Base-by-base conservation (phyloP, 352 stramenopile species). In the Pythium myriotylum region DNA sequence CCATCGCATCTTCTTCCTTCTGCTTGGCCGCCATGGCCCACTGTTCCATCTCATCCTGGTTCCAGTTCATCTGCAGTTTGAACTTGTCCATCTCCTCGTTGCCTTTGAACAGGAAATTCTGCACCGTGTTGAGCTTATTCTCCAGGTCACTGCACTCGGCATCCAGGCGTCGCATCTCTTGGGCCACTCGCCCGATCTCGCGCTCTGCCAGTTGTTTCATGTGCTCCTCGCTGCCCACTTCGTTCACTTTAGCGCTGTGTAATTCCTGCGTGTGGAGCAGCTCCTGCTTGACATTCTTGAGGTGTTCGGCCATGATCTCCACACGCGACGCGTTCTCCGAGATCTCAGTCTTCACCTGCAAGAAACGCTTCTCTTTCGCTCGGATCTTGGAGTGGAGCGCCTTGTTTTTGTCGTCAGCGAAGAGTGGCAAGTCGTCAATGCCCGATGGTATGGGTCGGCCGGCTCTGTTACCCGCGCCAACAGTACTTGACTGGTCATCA, bases 21-120 rank as follows among this genome's bases (percentile, higher is more conserved):
- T 99, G 96, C 62, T 93, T 93, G 19, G 92, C 89, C 23, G 96
- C 94, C 65, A 97, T 86, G 7, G 93, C 84, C 96, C 96, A 99
- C 76, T 98, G 94, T 76, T 99, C 94, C 64, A 99, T 92, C 67
- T 99, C 94, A 59, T 98, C 95, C 67, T 99, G 96, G 73, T 98
- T 99, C 92, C 92, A 98, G 77, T 98, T 98, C 88, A 98, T 98
- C 81, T 98, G 84, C 20, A 97, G 75, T 72, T 97, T 98, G 64
- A 98, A 98, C 57, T 89, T 83, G 70, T 99, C 96, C 84, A 98
- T 96, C 48, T 91, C 79, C 50, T 98, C 92, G 56, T 98, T 97
- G 29, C 88, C 91, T 35, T 91, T 89, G 74, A 95, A 96, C 35
- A 98, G 79, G 24, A 95, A 91, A 37, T 86, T 95, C 66, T 98